A percentile compares a stretch with the other conserved stretches of the same genome.
Conservation (phyloP, 441 rosid genomes). For the Jatropha podagrica region DNA sequence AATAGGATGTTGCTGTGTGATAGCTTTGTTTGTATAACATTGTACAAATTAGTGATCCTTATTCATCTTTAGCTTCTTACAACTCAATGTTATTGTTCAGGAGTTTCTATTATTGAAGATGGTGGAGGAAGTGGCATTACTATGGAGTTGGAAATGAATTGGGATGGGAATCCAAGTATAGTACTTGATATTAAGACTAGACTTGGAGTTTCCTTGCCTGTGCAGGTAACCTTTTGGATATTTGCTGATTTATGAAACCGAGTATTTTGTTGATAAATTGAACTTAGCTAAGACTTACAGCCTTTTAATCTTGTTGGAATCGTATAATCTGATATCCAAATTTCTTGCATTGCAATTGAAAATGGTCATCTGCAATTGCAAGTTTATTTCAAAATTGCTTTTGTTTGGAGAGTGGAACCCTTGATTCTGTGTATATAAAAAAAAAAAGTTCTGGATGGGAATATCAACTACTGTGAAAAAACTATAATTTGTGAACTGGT, state of each 20-base stretch:
- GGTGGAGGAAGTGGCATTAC: constrained; percentile 58
- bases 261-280: not conserved
- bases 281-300: not conserved
- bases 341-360: not conserved
- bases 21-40: not conserved
- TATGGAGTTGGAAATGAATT: constrained; percentile 92
- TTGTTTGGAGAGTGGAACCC: not conserved
- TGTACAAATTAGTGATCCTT: not conserved
- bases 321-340: not conserved
- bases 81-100: constrained; percentile 34
- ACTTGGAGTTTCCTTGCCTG: constrained; percentile 79
- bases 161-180: constrained; percentile 93
- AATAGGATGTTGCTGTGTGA: not conserved
- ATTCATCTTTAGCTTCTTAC: constrained; percentile 5
- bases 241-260: not conserved
- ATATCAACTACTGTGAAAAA: not conserved
- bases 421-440: not conserved
- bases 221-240: constrained; percentile 56
- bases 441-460: not conserved
- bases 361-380: not conserved
- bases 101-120: constrained; percentile 67
- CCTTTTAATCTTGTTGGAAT: too few relatives aligned
- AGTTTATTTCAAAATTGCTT: not conserved
- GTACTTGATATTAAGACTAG: constrained; percentile 75
- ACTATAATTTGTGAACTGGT: not conserved